Evolutionary conservation across 495 filamentous ascomycete genomes (phyloP), one percentile per base, ranked within the genome.

Genomic region (Oidiodendron maius): DNA sequence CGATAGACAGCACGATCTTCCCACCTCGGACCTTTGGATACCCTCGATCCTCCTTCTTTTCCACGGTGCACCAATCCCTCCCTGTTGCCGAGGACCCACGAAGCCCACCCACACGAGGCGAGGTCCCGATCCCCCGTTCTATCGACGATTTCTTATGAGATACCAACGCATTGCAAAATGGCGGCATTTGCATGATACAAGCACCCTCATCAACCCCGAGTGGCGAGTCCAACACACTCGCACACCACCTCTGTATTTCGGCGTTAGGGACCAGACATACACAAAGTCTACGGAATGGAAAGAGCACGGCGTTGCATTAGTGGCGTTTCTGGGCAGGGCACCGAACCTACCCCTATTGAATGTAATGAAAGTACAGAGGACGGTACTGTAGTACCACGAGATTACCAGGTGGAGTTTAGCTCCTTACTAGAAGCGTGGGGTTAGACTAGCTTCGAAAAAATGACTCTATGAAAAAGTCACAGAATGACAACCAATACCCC

Each of bases 91-190:
- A 69, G 6, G 83, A 87, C 52, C 83, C 83, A 3, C 60, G 83
- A 28, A 84, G 80, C 53, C 83, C 83, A 5, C 78, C 79, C 1
- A 78, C 75, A 12, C 72, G 69, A 50, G 82, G 81, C 4, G 78
- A 79, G 57, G 80, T 73, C 11, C 81, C 81, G n/a, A 84, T 87
- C 45, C 75, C 77, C 34, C 65, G 82, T 42, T 83, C 74, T 21
- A 87, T 87, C 45, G 76, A 79, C 48, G 76, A 79, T 36, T 62
- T 79, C 25, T 51, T 60, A 11, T 60, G 50, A 60, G 12, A 26
- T 23, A 13, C 11, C 8, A n/a, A n/a, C n/a, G n/a, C n/a, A n/a
- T n/a, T n/a, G n/a, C n/a, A n/a, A n/a, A n/a, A n/a, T n/a, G n/a
- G n/a, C n/a, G n/a, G n/a, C n/a, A n/a, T n/a, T n/a, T n/a, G n/a